Conservation (phyloP, 129 eudicot species). For the Artemisia argyi region DNA sequence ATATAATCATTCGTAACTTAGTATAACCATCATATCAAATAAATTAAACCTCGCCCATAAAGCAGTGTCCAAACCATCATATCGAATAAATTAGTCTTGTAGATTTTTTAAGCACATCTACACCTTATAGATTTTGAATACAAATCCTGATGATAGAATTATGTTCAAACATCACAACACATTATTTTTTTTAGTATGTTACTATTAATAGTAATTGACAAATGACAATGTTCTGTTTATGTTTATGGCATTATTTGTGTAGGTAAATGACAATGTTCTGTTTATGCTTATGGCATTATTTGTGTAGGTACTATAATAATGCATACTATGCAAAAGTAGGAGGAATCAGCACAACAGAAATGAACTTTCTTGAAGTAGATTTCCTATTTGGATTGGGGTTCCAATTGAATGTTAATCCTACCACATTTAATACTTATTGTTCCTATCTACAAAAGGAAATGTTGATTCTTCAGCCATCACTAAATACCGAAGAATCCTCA, state of each 20-base stretch:
- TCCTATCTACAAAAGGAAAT: conserved; percentile 71
- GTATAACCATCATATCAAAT: conserved; percentile 12
- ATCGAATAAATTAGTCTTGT: conserved; percentile 10
- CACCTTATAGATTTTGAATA: not conserved
- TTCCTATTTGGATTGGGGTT: conserved; percentile 88
- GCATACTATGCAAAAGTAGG: conserved; percentile 97
- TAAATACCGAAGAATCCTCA: conserved; percentile 39
- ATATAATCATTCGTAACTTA: not conserved
- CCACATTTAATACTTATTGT: conserved; percentile 72
- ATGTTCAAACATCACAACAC: not conserved
- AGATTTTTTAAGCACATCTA: not conserved
- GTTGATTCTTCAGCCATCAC: conserved; percentile 52
- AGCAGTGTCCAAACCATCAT: conserved; percentile 7
- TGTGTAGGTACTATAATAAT: conserved; percentile 77
- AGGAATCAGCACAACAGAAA: conserved; percentile 85
- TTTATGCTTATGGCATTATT: conserved; percentile 19
- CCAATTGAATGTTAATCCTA: conserved; percentile 75
- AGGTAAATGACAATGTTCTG: conserved; percentile 36
- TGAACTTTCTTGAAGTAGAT: conserved; percentile 91
- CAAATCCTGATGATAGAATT: not conserved
- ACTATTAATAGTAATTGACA: conserved; percentile 1
- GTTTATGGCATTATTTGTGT: conserved; percentile 24
- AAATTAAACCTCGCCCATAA: not conserved
- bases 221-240: conserved; percentile 10
- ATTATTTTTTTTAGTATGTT: not conserved